Evolutionary conservation across 192 early-diverging fungal genomes (phyloP), one percentile per base, ranked within the genome.

Genomic region (Entomortierella lignicola): DNA sequence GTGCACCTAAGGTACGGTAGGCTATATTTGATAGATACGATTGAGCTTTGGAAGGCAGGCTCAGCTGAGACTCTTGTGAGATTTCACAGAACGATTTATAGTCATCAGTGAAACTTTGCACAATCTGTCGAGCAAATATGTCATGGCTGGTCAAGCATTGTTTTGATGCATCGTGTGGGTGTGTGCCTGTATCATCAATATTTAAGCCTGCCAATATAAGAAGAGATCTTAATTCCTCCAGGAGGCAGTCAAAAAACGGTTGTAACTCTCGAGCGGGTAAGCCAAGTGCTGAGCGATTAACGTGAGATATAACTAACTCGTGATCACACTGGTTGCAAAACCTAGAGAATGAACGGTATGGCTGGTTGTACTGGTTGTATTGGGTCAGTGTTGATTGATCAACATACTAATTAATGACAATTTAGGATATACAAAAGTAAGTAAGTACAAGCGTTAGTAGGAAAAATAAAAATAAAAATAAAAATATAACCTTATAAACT

Each of bases 281-380:
- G 17, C 51, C 41, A 13, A 77, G 13, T 18, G 64, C 43, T 0
- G 37, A 29, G 20, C 47, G 54, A 15, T 77, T 69, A 32, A 83
- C 66, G 41, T 64, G n/a, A 10, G 82, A 77, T 29, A 85, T 71
- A 23, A 80, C 66, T 20, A 82, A 58, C 50, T 89, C 88, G 21
- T 73, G 77, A 29, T 83, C 85, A 53, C 88, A 89, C 15, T 70
- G 71, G 11, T 64, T 66, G 63, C 88, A 89, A 71, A 80, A 86
- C 8, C 88, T 63, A 11, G 77, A 80, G 48, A 85, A 89, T 11
- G 81, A 83, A 0, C 86, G 81, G 32, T 85, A 89, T 5, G 88
- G 88, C 52, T 81, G 83, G 66, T 89, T 89, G 56, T 80, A 89
- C 32, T 71, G 82, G 25, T 87, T 71, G 58, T 87, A 89, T 4